Evolutionary conservation across 306 rosid genomes (phyloP).

Genomic region (Quercus berberidifolia): DNA sequence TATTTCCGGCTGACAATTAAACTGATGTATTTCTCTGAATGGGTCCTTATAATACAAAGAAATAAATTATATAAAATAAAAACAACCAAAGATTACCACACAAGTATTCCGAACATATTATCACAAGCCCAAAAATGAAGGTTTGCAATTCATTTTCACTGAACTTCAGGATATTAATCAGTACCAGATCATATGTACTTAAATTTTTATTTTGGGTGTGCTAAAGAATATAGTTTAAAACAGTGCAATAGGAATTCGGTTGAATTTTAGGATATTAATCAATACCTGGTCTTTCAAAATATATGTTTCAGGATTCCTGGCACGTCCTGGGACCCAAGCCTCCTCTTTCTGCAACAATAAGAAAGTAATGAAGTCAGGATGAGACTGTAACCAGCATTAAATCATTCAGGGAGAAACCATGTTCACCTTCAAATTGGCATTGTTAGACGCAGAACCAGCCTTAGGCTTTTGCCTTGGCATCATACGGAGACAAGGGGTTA

Average conservation of each 20-base stretch:
- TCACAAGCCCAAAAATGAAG: not conserved
- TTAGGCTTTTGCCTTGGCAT: conserved; percentile 75
- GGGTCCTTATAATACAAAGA: too few species aligned
- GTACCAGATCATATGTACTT: not conserved
- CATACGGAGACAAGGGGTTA: conserved; percentile 82
- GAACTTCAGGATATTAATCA: not conserved
- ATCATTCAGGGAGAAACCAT: not conserved
- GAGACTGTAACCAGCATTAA: conserved; percentile 12
- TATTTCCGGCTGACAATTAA: too few species aligned
- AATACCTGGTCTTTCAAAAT: conserved; percentile 66
- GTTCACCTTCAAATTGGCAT: conserved; percentile 54
- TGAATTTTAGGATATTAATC: not conserved
- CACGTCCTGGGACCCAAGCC: conserved; percentile 69
- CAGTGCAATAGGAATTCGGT: too few species aligned
- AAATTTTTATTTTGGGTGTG: too few species aligned
- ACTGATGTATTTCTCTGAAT: too few species aligned
- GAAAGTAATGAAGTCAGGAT: not conserved
- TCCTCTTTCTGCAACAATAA: conserved; percentile 41
- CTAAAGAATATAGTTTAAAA: too few species aligned
- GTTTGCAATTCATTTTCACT: not conserved
- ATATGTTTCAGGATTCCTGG: conserved; percentile 79
- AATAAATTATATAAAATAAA: too few species aligned
- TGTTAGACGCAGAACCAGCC: conserved; percentile 37
- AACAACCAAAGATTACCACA: too few species aligned
- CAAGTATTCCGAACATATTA: not conserved